Base-by-base conservation (phyloP, 306 rosid species). In the Neltuma alba region DNA sequence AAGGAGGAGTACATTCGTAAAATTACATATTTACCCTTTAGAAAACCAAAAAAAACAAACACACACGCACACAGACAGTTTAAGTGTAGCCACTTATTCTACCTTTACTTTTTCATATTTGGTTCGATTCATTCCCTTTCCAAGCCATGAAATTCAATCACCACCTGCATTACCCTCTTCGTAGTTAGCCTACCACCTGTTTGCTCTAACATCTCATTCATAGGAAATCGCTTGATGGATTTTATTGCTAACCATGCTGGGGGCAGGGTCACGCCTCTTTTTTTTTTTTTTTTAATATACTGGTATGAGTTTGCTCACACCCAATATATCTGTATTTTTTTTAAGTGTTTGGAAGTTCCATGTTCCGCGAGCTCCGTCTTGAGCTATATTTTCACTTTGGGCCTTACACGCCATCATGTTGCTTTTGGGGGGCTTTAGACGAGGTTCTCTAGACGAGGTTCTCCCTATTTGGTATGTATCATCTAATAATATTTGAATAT, bases 341-440 rank as follows among this genome's bases (percentile, higher is more conserved):
- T 93, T 93, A 93, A 23, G 98, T 93, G 70, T 97, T 97, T 52
- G 92, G 80, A 80, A 93, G 91, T 79, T 90, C 82, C 47, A 93
- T n/a, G n/a, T n/a, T n/a, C n/a, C n/a, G n/a, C n/a, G n/a, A n/a
- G n/a, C n/a, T n/a, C n/a, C n/a, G n/a, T n/a, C n/a, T n/a, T n/a
- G n/a, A n/a, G n/a, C n/a, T n/a, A n/a, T n/a, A n/a, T n/a, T n/a
- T n/a, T n/a, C n/a, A n/a, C n/a, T n/a, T n/a, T n/a, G n/a, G n/a
- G n/a, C n/a, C n/a, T n/a, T n/a, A n/a, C n/a, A n/a, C n/a, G n/a
- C n/a, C n/a, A n/a, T n/a, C n/a, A n/a, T n/a, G n/a, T n/a, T n/a
- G n/a, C n/a, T n/a, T n/a, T n/a, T n/a, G n/a, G n/a, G n/a, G n/a
- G n/a, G n/a, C n/a, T n/a, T n/a, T n/a, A n/a, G n/a, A n/a, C n/a